These are phyloP conservation scores for Metschnikowia similis DNA, from an alignment of 805 yeast genomes.

Conservation along the genomic window DNA sequence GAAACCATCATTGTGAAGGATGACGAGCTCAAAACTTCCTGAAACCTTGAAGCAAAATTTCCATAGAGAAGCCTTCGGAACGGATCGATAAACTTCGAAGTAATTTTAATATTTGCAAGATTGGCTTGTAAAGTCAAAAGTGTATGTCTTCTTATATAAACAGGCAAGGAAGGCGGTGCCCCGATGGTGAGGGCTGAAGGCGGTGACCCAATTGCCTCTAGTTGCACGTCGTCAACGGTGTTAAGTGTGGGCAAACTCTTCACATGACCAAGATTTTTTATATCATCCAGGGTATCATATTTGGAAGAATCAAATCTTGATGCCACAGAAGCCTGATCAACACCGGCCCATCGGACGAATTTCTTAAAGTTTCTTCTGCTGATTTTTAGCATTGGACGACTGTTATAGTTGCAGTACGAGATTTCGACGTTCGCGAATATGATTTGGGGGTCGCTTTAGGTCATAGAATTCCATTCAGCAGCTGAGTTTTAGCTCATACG, in stretches of 20 bases:
- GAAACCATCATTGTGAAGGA: slow-evolving; percentile 44
- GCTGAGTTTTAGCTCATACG: no score
- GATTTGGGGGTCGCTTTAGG: not conserved
- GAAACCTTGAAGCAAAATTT: slow-evolving; percentile 42
- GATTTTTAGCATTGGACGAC: not conserved
- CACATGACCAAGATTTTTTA: slow-evolving; percentile 11
- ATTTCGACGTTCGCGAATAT: not conserved
- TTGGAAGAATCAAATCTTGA: slow-evolving; percentile 7
- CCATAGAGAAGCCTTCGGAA: slow-evolving; percentile 44
- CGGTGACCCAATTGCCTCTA: slow-evolving; percentile 46
- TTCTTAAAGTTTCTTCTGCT: not conserved
- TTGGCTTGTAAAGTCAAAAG: slow-evolving; percentile 45
- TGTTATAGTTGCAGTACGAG: not conserved
- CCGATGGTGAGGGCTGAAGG: slow-evolving; percentile 46
- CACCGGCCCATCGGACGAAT: not conserved
- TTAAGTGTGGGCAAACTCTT: slow-evolving; percentile 15
- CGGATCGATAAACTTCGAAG: slow-evolving; percentile 30
- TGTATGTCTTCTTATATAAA: slow-evolving; percentile 45
- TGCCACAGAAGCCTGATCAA: slow-evolving; percentile 6
- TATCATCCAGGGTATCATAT: slow-evolving; percentile 5
- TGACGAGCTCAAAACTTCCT: slow-evolving; percentile 44
- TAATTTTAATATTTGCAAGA: slow-evolving; percentile 12
- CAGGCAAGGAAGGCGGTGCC: slow-evolving; percentile 58
- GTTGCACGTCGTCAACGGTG: slow-evolving; percentile 21
- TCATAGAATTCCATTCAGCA: no score